Percentiles rank a stretch among this genome's conserved stretches.
phyloP scores from a whole-genome alignment of 208 protist genomes.

The Angomonas ambiguus region DNA sequence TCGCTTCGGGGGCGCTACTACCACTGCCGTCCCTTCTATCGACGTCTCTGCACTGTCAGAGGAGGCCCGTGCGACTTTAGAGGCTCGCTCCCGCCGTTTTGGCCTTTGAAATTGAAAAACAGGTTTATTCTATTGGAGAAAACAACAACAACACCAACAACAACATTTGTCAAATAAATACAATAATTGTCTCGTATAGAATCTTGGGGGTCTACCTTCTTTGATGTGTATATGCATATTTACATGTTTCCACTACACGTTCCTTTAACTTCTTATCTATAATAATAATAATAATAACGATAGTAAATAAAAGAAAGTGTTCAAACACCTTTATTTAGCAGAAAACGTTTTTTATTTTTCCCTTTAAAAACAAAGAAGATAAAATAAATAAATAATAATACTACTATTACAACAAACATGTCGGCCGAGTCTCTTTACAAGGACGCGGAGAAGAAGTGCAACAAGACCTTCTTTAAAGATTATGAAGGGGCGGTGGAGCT shows the following conservation, averaged over 20 bases:
- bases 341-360: slow-evolving; percentile 1
- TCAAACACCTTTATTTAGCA: no score
- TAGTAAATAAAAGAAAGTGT: no score
- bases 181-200: no score
- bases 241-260: neutral
- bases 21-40: slow-evolving; percentile 3
- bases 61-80: slow-evolving; percentile 38
- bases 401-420: slow-evolving; percentile 14
- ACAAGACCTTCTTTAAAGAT: slow-evolving; percentile 82
- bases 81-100: slow-evolving; percentile 46
- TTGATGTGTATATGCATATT: no score
- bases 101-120: slow-evolving; percentile 8
- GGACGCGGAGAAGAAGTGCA: slow-evolving; percentile 74
- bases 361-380: slow-evolving; percentile 7
- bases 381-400: slow-evolving; percentile 8
- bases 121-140: no score
- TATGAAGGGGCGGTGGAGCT: slow-evolving; percentile 78
- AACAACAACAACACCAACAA: neutral
- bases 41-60: slow-evolving; percentile 28
- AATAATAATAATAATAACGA: no score
- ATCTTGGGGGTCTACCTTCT: no score
- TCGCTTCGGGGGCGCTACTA: neutral
- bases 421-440: slow-evolving; percentile 50
- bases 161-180: no score
- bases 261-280: no score